These are phyloP conservation scores for Backusella parvicylindrica DNA, from an alignment of 192 early-diverging fungal genomes.

Conservation along the genomic window DNA sequence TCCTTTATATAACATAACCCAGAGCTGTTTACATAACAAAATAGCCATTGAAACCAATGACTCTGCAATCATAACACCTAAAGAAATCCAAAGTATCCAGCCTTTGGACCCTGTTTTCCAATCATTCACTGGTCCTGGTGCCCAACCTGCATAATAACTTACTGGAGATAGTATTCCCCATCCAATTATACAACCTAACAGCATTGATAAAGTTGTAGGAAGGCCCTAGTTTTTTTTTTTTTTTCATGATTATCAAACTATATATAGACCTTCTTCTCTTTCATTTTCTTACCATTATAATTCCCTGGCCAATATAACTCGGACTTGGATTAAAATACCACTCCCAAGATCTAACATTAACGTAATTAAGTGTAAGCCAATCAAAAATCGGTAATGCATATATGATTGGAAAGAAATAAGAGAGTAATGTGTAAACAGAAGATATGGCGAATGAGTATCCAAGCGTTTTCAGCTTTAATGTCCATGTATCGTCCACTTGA, in stretches of 20 bases:
- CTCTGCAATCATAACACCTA: constrained; percentile 79
- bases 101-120: constrained; percentile 69
- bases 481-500: constrained; percentile 52
- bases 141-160: constrained; percentile 64
- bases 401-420: constrained; percentile 60
- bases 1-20: constrained; percentile 34
- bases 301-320: constrained; percentile 74
- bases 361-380: constrained; percentile 44
- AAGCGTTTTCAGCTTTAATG: constrained; percentile 50
- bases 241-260: background rate
- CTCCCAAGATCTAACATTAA: constrained; percentile 55
- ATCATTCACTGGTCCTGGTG: constrained; percentile 60
- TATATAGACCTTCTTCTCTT: background rate
- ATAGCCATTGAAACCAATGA: constrained; percentile 59
- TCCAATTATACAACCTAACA: constrained; percentile 62
- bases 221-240: constrained; percentile 41
- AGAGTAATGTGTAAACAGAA: constrained; percentile 60
- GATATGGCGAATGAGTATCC: constrained; percentile 58
- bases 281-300: constrained; percentile 57
- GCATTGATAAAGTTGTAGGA: constrained; percentile 69
- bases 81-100: constrained; percentile 79
- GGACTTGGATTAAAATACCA: constrained; percentile 72
- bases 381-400: constrained; percentile 57
- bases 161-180: constrained; percentile 74
- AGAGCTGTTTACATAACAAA: constrained; percentile 35